Percentiles rank a stretch among this genome's conserved stretches.
phyloP scores from a whole-genome alignment of 768 basidiomycete species.

The Piloderma croceum region DNA sequence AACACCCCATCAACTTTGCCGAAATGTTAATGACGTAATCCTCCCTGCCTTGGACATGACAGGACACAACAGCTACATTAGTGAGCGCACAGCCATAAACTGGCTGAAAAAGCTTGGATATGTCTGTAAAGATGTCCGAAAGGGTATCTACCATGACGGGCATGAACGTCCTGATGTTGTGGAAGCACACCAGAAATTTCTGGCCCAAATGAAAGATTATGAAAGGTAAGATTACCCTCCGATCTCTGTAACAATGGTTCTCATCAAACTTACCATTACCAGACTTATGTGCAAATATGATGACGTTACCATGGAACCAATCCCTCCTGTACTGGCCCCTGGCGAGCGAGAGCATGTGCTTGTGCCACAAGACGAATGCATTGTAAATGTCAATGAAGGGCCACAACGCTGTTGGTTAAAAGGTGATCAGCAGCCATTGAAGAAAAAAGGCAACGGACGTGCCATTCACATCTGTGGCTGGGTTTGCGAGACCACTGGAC shows the following conservation, averaged over 20 bases:
- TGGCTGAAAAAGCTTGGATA: slow-evolving; percentile 5
- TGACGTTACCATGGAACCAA: no score
- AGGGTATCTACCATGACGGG: slow-evolving; percentile 23
- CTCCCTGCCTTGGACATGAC: slow-evolving; percentile 3
- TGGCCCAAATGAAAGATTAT: no score
- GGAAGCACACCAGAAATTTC: slow-evolving; percentile 10
- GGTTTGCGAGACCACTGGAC: slow-evolving; percentile 13
- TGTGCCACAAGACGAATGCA: slow-evolving; percentile 19
- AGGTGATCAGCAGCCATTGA: slow-evolving; percentile 20
- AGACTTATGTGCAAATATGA: no score
- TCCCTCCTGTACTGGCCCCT: slow-evolving; percentile 9
- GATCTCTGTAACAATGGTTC: no score
- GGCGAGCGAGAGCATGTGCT: slow-evolving; percentile 11
- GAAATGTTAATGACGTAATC: slow-evolving; percentile 8
- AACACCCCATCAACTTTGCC: slow-evolving; percentile 1
- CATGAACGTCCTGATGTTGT: slow-evolving; percentile 22
- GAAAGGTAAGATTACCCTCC: no score
- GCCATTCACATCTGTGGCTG: slow-evolving; percentile 18
- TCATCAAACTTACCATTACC: no score
- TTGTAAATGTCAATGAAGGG: slow-evolving; percentile 20
- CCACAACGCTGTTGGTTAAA: slow-evolving; percentile 14
- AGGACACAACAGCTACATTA: neutral
- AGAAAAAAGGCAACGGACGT: slow-evolving; percentile 21
- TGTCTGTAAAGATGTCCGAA: slow-evolving; percentile 18
- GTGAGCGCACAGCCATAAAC: neutral